Conservation (phyloP, 352 stramenopile genomes). For the Globisporangium middletonii region DNA sequence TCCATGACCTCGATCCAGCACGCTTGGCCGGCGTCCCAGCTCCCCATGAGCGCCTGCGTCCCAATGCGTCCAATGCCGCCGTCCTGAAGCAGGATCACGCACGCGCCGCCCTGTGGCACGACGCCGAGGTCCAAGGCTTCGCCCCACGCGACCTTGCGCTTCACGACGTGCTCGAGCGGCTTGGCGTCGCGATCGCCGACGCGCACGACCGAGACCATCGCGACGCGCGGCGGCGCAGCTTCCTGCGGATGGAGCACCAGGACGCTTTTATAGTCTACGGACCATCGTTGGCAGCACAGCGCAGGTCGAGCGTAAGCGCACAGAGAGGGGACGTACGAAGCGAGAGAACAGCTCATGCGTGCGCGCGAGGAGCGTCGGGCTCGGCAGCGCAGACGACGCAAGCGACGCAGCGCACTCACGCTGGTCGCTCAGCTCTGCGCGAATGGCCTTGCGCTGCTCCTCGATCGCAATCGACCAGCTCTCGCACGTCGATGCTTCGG, state of each 20-base stretch:
- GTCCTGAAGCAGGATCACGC: slow-evolving; percentile 72
- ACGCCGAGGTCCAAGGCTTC: slow-evolving; percentile 67
- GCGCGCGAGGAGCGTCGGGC: slow-evolving; percentile 58
- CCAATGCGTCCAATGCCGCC: slow-evolving; percentile 68
- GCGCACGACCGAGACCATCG: slow-evolving; percentile 73
- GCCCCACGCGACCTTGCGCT: slow-evolving; percentile 61
- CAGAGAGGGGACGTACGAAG: slow-evolving; percentile 56
- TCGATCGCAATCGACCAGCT: slow-evolving; percentile 83
- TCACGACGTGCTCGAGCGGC: slow-evolving; percentile 61
- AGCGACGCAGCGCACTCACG: slow-evolving; percentile 31
- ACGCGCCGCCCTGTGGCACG: slow-evolving; percentile 70
- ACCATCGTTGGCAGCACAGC: slow-evolving; percentile 1
- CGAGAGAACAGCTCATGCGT: slow-evolving; percentile 76
- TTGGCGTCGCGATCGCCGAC: slow-evolving; percentile 53
- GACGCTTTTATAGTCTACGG: slow-evolving; percentile 70
- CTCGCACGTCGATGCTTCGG: slow-evolving; percentile 72
- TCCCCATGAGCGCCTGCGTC: slow-evolving; percentile 80
- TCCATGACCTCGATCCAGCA: slow-evolving; percentile 78
- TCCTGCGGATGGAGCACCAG: slow-evolving; percentile 66
- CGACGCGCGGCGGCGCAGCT: slow-evolving; percentile 55
- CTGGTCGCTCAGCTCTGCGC: slow-evolving; percentile 42
- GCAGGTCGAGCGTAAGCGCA: slow-evolving; percentile 9
- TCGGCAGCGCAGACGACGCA: slow-evolving; percentile 41
- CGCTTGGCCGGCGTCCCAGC: slow-evolving; percentile 66
- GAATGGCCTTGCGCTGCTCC: slow-evolving; percentile 71